Base-by-base conservation (phyloP, 2,329 filamentous ascomycete species). In the Epichloe gansuensis region DNA sequence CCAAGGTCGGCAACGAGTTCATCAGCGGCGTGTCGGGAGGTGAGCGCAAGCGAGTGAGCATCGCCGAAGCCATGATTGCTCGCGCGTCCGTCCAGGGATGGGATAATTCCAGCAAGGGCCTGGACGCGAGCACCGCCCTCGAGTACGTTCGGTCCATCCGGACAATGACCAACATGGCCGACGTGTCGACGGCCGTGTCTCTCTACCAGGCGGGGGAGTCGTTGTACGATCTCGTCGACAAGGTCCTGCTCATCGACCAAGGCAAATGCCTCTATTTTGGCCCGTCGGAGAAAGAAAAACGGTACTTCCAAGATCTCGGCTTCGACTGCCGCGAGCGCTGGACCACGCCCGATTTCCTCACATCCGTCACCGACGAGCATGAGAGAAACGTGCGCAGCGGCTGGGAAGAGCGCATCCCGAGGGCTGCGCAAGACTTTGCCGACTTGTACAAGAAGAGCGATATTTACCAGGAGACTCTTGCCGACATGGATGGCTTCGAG, bases 191-290 rank as follows among this genome's bases (percentile, higher is more conserved):
- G 0, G 71, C 78, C 1, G 82, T 88, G 2, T 82, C 84, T 77
- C 71, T 88, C 0, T 88, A 88, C 64, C 82, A 86, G 61, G 82
- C 82, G 0, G 78, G 80, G 4, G 81, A 86, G 52, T 77, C 73
- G 3, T 78, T 85, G 31, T 84, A 81, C 59, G 70, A 81, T 2
- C 71, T 85, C 2, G 85, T 87, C 68, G 85, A 89, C 64, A 89
- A 89, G 65, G 84, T 89, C 0, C 66, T 87, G 44, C 76, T 89
- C n/a, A 84, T 89, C 47, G 82, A 87, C 54, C 52, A 82, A 49
- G 86, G 86, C 3, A 77, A 81, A 53, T 84, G 85, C 57, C 78
- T 89, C 21, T 90, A 81, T 68, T 90, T 82, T 58, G 87, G 87
- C 2, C 73, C 73, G 0, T 74, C 78, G 0, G 73, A 77, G 4